Evolutionary conservation across 306 rosid genomes (phyloP), one percentile per base, ranked within the genome.

Genomic region (Cucurbita ficifolia): DNA sequence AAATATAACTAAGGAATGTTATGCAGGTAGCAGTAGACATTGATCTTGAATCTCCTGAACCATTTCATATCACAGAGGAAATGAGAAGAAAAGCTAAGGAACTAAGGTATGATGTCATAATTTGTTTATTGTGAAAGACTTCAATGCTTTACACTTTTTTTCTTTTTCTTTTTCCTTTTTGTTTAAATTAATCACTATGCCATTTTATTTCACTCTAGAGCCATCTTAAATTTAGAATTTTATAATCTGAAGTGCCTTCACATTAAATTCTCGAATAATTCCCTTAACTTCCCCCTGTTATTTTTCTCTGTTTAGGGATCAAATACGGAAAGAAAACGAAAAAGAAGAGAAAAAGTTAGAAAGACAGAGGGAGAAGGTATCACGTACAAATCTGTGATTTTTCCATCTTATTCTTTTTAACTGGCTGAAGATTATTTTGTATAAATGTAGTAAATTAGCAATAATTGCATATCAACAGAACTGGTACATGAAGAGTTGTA

Each of bases 331-430:
- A 75, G 80, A 61, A 55, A 84, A 51, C 69, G 85, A 78, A 55
- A 79, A 68, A 42, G 87, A 81, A 82, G 85, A 82, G 70, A 82
- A 76, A 49, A 67, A 19, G 38, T 6, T 75, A 36, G 86, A 86
- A 72, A 79, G 84, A 78, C 80, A 85, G 83, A 81, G 79, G 79
- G 90, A 87, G 78, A 90, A 85, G 98, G 98, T 93, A 73, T 19
- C 22, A n/a, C 53, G 16, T 72, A 67, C 33, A 29, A 43, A 73
- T 8, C 21, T 6, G 46, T 75, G 69, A 0, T 76, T 55, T 63
- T 7, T 52, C 12, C 19, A n/a, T 68, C 73, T 64, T 19, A 21
- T 70, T 17, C 29, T n/a, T 10, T 12, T 7, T 22, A 38, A 50
- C 77, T 21, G 19, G 12, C 11, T 58, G 18, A 58, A 58, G 52